A percentile compares a stretch with the other conserved stretches of the same genome.
phyloP scores from a whole-genome alignment of 495 filamentous ascomycete genomes.

The Chaetomium fimeti region DNA sequence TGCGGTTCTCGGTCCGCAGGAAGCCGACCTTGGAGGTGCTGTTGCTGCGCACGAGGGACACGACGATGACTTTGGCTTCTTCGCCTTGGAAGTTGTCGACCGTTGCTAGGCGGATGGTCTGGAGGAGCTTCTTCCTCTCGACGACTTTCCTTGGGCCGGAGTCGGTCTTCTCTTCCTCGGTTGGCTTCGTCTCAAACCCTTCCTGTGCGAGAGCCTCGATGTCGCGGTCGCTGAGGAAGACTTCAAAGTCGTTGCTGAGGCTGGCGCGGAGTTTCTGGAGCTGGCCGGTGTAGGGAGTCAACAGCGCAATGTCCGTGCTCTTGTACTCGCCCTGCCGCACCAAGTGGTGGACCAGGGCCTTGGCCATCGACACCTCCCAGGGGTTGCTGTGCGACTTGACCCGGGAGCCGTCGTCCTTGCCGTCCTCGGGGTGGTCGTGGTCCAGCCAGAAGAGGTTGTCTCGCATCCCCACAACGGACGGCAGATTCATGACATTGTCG shows the following conservation, averaged over 20 bases:
- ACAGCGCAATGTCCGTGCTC: slow-evolving; percentile 67
- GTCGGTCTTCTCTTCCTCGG: slow-evolving; percentile 8
- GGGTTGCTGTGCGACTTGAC: slow-evolving; percentile 64
- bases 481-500: slow-evolving; percentile 51
- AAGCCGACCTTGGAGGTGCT: slow-evolving; percentile 64
- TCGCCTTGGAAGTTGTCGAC: slow-evolving; percentile 89
- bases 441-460: slow-evolving; percentile 72
- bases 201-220: slow-evolving; percentile 56
- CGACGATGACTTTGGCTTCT: slow-evolving; percentile 75
- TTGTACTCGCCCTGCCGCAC: slow-evolving; percentile 66
- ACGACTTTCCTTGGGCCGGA: background rate
- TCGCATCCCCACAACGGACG: slow-evolving; percentile 63
- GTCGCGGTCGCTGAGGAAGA: slow-evolving; percentile 68
- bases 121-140: slow-evolving; percentile 54
- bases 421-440: slow-evolving; percentile 58
- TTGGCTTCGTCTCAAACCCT: slow-evolving; percentile 35
- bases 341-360: slow-evolving; percentile 67
- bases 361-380: slow-evolving; percentile 65
- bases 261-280: slow-evolving; percentile 57
- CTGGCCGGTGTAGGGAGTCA: slow-evolving; percentile 77
- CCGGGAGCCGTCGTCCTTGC: slow-evolving; percentile 40
- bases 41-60: slow-evolving; percentile 81
- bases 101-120: slow-evolving; percentile 68
- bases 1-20: slow-evolving; percentile 69
- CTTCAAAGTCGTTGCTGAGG: slow-evolving; percentile 54